Evolutionary conservation across 768 basidiomycete species (phyloP), one percentile per base, ranked within the genome.

Genomic region (Tubosaeta brunneosetosa): DNA sequence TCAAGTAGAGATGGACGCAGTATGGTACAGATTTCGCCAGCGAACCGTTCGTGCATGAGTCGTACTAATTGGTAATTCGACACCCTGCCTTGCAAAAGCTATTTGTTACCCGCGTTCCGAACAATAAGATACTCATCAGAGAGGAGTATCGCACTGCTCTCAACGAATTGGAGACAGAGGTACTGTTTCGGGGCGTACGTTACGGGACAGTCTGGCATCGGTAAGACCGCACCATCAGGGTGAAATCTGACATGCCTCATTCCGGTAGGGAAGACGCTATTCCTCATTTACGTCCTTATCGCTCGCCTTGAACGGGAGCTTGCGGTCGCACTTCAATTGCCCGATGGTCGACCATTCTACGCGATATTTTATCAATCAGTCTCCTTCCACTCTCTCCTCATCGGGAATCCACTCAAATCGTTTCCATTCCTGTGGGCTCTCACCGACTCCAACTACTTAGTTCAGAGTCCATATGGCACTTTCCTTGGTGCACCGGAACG

Each of bases 1-100:
- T 32, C 4, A 58, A 49, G 49, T 62, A 64, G 50, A 37, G 14
- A n/a, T n/a, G n/a, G n/a, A n/a, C n/a, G n/a, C n/a, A 22, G 22
- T 22, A 22, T 3, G 22, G 22, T 22, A 22, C 22, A 22, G 22
- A 22, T 22, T 22, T 22, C 22, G 22, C 22, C 22, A 22, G 22
- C 22, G 22, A 22, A 22, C 22, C 22, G 22, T 22, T 22, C 22
- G 22, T 22, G 22, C n/a, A n/a, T n/a, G n/a, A n/a, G n/a, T 22
- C 22, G 22, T 22, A 22, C 22, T 22, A 22, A 22, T 22, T 22
- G 22, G 22, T 22, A 22, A 22, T 22, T 22, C 22, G 22, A 22
- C 22, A 22, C 22, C 13, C 3, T 2, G 3, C 2, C 14, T 14
- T 29, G 17, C 37, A 36, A 5, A 4, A 14, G 1, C 9, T 13